Percentiles rank a stretch among this genome's conserved stretches.
Evolutionary conservation across 75 land plant genomes (phyloP).

Genomic region (Adiantum capillusveneris): DNA sequence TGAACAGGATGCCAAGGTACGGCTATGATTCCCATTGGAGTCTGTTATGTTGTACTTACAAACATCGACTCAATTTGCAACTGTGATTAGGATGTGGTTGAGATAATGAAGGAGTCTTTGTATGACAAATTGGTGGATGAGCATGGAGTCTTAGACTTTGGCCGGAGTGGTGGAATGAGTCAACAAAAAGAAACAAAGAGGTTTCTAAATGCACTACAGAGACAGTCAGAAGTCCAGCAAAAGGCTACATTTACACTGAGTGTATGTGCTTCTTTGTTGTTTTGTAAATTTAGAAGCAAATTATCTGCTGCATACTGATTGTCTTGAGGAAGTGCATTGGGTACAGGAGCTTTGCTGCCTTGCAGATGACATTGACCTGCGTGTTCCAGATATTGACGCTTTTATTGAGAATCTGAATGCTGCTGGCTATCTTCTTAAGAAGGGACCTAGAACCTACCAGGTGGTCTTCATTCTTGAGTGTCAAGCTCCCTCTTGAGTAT

Average conservation of each 20-base stretch:
- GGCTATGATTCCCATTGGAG: background rate
- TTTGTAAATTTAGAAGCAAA: too few species aligned
- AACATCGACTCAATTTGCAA: background rate
- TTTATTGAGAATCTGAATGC: conserved; percentile 78
- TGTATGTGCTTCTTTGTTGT: conserved; percentile 32
- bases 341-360: conserved; percentile 72
- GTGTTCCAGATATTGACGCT: conserved; percentile 79
- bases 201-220: conserved; percentile 63
- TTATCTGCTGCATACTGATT: too few species aligned
- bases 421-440: conserved; percentile 84
- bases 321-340: too few species aligned
- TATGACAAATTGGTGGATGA: conserved; percentile 91
- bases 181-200: conserved; percentile 87
- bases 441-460: conserved; percentile 83
- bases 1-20: conserved; percentile 76
- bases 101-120: conserved; percentile 90
- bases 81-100: conserved; percentile 97
- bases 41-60: too few species aligned
- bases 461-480: conserved; percentile 19
- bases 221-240: conserved; percentile 66
- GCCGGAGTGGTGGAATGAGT: conserved; percentile 95
- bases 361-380: conserved; percentile 73
- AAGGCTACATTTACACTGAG: conserved; percentile 68
- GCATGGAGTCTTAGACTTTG: conserved; percentile 79
- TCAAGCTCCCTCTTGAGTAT: too few species aligned